Evolutionary conservation across 768 basidiomycete genomes (phyloP).

Genomic region (Mycena haematopus): DNA sequence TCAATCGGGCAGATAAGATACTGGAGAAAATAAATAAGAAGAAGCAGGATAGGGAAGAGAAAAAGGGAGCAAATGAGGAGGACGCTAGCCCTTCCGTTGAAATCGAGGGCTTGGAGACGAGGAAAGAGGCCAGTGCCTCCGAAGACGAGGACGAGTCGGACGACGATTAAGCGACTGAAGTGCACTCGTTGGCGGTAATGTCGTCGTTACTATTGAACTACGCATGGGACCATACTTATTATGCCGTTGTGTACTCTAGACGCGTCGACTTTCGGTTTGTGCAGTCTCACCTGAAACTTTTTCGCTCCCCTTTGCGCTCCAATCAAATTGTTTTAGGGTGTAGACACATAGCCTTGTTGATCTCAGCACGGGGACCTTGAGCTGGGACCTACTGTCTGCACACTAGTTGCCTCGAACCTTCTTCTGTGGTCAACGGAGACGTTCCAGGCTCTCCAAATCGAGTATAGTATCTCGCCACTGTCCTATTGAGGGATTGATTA

Average conservation of each 20-base stretch:
- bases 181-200: conserved; percentile 33
- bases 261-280: conserved; percentile 23
- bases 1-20: conserved; percentile 94
- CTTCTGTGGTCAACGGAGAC: conserved; percentile 9
- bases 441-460: conserved; percentile 10
- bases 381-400: not conserved
- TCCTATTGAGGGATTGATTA: conserved; percentile 13
- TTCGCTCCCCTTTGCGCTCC: conserved; percentile 20
- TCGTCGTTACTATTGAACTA: conserved; percentile 11
- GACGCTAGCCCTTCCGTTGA: conserved; percentile 51
- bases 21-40: conserved; percentile 85
- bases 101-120: conserved; percentile 62
- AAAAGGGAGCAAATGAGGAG: conserved; percentile 52
- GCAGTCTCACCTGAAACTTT: conserved; percentile 11
- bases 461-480: conserved; percentile 18
- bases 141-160: conserved; percentile 44
- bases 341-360: conserved; percentile 14
- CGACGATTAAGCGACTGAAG: conserved; percentile 34
- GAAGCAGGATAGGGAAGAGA: conserved; percentile 61
- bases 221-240: conserved; percentile 17
- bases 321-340: not conserved
- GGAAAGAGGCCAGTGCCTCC: conserved; percentile 38
- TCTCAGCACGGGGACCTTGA: conserved; percentile 24
- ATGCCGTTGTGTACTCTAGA: not conserved
- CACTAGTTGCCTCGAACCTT: conserved; percentile 7